phyloP scores from a whole-genome alignment of 2,329 filamentous ascomycete genomes.

The Ceratocystis papillata region DNA sequence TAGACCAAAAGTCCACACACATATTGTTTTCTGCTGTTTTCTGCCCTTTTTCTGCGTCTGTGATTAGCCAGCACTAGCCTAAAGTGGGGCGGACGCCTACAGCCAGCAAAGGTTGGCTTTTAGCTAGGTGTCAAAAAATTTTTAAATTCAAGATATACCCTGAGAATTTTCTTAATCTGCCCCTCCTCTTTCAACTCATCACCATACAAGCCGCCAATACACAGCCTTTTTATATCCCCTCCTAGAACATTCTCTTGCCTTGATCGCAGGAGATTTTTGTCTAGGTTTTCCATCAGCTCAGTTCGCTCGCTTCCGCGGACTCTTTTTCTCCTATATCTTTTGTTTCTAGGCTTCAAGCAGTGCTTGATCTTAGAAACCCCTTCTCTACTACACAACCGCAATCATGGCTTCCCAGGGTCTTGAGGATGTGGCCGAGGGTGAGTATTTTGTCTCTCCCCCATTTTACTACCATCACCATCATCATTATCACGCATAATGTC shows the following conservation, averaged over 20 bases:
- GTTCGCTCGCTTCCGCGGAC: conserved; percentile 24
- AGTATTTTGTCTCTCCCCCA: conserved; percentile 32
- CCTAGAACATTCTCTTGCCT: conserved; percentile 38
- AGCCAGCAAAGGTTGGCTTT: conserved; percentile 5
- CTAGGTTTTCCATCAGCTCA: conserved; percentile 31
- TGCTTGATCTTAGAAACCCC: conserved; percentile 62
- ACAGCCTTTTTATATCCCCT: conserved; percentile 27
- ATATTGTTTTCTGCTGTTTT: conserved; percentile 12
- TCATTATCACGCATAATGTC: neutral
- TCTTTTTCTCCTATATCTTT: conserved; percentile 32
- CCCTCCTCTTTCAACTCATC: conserved; percentile 16
- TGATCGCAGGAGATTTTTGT: conserved; percentile 40
- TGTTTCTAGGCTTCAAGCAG: conserved; percentile 60
- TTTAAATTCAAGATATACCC: conserved; percentile 16
- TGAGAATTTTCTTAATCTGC: conserved; percentile 20
- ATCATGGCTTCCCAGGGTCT: conserved; percentile 99
- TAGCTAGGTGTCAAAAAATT: conserved; percentile 13
- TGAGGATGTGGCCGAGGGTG: conserved; percentile 93
- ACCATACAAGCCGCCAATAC: conserved; percentile 10
- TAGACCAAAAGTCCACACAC: conserved; percentile 24
- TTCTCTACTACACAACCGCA: conserved; percentile 46
- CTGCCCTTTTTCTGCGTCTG: neutral
- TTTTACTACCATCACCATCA: neutral
- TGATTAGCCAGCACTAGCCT: conserved; percentile 19
- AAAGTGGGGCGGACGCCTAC: conserved; percentile 19